These are phyloP conservation scores for Wickerhamiella azyma DNA, from an alignment of 805 yeast species.

Conservation along the genomic window DNA sequence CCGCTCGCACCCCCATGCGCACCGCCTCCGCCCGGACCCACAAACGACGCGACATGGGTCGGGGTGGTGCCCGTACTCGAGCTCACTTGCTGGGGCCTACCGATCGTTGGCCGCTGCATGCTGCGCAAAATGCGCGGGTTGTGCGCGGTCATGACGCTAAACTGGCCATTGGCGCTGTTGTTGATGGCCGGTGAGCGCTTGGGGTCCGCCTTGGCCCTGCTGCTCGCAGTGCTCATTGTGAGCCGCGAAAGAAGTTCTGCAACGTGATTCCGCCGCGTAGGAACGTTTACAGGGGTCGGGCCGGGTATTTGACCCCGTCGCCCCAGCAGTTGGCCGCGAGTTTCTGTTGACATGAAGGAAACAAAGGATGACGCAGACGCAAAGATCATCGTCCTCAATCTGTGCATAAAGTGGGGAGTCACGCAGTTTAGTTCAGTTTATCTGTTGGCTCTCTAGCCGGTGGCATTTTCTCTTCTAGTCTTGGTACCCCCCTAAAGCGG, in stretches of 20 bases:
- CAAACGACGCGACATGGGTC: background rate
- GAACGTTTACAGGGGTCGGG: constrained; percentile 9
- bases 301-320: constrained; percentile 7
- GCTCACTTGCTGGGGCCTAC: background rate
- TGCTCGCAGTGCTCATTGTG: constrained; percentile 22
- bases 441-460: no score
- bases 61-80: background rate
- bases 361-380: background rate
- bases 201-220: constrained; percentile 16
- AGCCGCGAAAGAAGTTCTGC: constrained; percentile 23
- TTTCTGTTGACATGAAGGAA: background rate
- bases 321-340: background rate
- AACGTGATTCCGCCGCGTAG: constrained; percentile 16
- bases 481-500: no score
- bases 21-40: no score
- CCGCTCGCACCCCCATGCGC: no score
- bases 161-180: background rate
- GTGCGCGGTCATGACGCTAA: background rate
- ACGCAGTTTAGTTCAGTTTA: no score
- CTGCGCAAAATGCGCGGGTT: background rate
- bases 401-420: background rate
- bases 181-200: constrained; percentile 5
- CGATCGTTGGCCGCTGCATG: background rate
- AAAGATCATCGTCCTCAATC: background rate
- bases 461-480: no score